These are phyloP conservation scores for Eucalyptus fibrosa DNA, from an alignment of 345 rosid species.

Conservation along the genomic window DNA sequence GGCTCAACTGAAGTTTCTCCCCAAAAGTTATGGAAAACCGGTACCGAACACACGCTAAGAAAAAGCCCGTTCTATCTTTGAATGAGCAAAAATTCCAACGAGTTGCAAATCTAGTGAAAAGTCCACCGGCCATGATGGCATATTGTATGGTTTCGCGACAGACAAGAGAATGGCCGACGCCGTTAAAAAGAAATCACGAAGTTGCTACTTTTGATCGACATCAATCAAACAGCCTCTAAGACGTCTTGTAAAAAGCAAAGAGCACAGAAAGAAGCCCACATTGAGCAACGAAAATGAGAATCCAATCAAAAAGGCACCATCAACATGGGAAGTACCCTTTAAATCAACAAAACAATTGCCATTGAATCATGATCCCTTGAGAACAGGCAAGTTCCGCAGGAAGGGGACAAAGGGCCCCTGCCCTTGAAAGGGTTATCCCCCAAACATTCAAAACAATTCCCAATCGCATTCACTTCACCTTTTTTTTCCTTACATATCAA, in stretches of 20 bases:
- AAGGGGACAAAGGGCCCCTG: neutral
- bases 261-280: neutral
- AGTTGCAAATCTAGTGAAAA: neutral
- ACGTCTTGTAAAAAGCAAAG: neutral
- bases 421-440: neutral
- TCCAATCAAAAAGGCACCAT: neutral
- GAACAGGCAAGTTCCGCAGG: neutral
- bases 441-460: conserved; percentile 38
- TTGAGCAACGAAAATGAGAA: neutral
- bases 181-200: neutral
- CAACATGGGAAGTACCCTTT: neutral
- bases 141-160: neutral
- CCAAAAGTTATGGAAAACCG: neutral
- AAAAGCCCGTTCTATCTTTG: accelerated
- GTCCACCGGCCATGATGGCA: neutral
- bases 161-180: neutral
- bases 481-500: neutral
- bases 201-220: neutral
- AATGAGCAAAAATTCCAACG: neutral
- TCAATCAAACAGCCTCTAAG: neutral
- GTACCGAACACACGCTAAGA: neutral
- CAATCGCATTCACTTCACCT: conserved; percentile 17
- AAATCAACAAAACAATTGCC: neutral
- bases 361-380: neutral
- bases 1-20: neutral